Evolutionary conservation across 495 filamentous ascomycete species (phyloP).

Genomic region (Sphaerosporella brunnea): DNA sequence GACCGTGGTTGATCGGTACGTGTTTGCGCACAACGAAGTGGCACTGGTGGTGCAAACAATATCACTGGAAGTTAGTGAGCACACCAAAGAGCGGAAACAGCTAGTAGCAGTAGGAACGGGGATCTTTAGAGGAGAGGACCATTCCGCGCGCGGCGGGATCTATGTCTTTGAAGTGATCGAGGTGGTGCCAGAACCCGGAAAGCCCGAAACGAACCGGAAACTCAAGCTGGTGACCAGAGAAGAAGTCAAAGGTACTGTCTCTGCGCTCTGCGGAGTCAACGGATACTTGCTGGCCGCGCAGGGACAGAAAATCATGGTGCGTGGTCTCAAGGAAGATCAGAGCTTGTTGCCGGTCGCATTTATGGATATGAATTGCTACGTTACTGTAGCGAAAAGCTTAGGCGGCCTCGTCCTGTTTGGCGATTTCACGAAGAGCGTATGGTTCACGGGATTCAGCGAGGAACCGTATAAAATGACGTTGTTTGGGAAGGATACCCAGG

Average conservation of each 20-base stretch:
- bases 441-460: slow-evolving; percentile 87
- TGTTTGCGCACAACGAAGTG: slow-evolving; percentile 52
- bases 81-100: slow-evolving; percentile 64
- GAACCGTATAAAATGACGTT: slow-evolving; percentile 89
- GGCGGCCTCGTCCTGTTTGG: slow-evolving; percentile 70
- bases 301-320: slow-evolving; percentile 88
- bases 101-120: slow-evolving; percentile 75
- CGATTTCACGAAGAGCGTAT: slow-evolving; percentile 81
- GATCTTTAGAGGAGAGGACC: slow-evolving; percentile 69
- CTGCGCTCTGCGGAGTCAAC: slow-evolving; percentile 75
- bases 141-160: slow-evolving; percentile 63
- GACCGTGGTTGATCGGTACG: slow-evolving; percentile 55
- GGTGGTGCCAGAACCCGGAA: slow-evolving; percentile 74
- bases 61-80: slow-evolving; percentile 74
- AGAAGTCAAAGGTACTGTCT: slow-evolving; percentile 86
- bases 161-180: slow-evolving; percentile 83
- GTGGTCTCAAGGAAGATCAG: slow-evolving; percentile 87
- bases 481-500: slow-evolving; percentile 67
- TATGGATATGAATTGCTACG: slow-evolving; percentile 91
- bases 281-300: slow-evolving; percentile 82
- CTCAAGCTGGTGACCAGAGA: slow-evolving; percentile 76
- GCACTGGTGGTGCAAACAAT: slow-evolving; percentile 67
- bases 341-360: slow-evolving; percentile 86
- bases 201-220: slow-evolving; percentile 65
- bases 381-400: slow-evolving; percentile 63